Evolutionary conservation across 2,329 filamentous ascomycete species (phyloP).

Genomic region (Aureobasidium sp.): DNA sequence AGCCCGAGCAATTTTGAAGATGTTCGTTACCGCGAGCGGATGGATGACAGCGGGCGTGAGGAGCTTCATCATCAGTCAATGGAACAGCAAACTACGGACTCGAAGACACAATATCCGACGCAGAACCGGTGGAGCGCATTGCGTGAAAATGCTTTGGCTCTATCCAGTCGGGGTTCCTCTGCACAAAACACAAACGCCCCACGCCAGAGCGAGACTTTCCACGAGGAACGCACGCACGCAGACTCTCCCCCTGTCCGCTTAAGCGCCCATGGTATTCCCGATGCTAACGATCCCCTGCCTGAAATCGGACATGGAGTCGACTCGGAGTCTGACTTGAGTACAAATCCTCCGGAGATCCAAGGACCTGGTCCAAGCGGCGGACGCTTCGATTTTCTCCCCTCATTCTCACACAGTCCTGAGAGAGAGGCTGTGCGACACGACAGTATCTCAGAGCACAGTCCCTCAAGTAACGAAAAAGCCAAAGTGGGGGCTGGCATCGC

Average conservation of each 20-base stretch:
- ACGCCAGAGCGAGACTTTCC: not conserved
- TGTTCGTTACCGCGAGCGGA: constrained; percentile 22
- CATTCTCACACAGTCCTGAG: constrained; percentile 2
- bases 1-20: not conserved
- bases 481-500: constrained; percentile 14
- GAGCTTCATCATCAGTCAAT: constrained; percentile 17
- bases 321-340: constrained; percentile 60
- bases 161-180: not conserved
- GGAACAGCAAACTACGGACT: not conserved
- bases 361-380: constrained; percentile 9
- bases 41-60: constrained; percentile 23
- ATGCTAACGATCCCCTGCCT: constrained; percentile 63
- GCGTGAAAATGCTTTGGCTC: constrained; percentile 32
- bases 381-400: not conserved
- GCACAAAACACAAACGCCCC: not conserved
- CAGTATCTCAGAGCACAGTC: constrained; percentile 10
- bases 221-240: constrained; percentile 17
- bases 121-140: constrained; percentile 32
- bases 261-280: constrained; percentile 63
- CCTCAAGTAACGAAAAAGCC: not conserved
- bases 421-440: constrained; percentile 7
- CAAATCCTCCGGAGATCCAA: constrained; percentile 53
- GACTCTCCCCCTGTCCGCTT: constrained; percentile 46
- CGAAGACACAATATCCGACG: constrained; percentile 20
- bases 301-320: constrained; percentile 64